These are phyloP conservation scores for Hypoxylon rickii DNA, from an alignment of 495 filamentous ascomycete species.

Conservation along the genomic window DNA sequence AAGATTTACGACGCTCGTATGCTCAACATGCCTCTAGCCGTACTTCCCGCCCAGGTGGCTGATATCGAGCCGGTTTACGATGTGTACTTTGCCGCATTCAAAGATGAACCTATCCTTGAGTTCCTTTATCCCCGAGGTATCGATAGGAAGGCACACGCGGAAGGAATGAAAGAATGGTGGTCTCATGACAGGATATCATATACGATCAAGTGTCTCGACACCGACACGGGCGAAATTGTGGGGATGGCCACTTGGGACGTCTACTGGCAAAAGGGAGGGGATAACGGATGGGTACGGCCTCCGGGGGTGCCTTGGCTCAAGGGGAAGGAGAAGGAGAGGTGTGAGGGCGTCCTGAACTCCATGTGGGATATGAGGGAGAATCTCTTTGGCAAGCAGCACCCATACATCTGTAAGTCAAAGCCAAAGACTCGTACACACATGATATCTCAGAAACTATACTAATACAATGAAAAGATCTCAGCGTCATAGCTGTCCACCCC, in stretches of 20 bases:
- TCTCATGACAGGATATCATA: slow-evolving; percentile 37
- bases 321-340: slow-evolving; percentile 37
- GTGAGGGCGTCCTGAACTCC: slow-evolving; percentile 32
- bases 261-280: slow-evolving; percentile 20
- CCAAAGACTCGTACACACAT: background rate
- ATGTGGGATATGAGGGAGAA: slow-evolving; percentile 43
- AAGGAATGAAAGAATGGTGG: slow-evolving; percentile 41
- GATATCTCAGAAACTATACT: background rate
- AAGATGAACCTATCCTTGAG: slow-evolving; percentile 36
- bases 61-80: slow-evolving; percentile 48
- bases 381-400: slow-evolving; percentile 29
- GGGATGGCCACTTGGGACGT: slow-evolving; percentile 45
- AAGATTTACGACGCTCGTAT: background rate
- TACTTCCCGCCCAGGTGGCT: slow-evolving; percentile 48
- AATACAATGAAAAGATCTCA: slow-evolving; percentile 37
- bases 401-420: slow-evolving; percentile 42
- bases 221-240: slow-evolving; percentile 38
- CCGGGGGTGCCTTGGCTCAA: slow-evolving; percentile 38
- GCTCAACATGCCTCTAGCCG: slow-evolving; percentile 39
- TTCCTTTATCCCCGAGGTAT: slow-evolving; percentile 42
- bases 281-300: slow-evolving; percentile 31
- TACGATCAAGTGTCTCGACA: slow-evolving; percentile 47
- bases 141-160: slow-evolving; percentile 41
- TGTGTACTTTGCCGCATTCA: slow-evolving; percentile 48
- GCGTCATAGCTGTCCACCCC: slow-evolving; percentile 40